Conservation (phyloP, 257 asterid genomes). For the Agastache rugosa region DNA sequence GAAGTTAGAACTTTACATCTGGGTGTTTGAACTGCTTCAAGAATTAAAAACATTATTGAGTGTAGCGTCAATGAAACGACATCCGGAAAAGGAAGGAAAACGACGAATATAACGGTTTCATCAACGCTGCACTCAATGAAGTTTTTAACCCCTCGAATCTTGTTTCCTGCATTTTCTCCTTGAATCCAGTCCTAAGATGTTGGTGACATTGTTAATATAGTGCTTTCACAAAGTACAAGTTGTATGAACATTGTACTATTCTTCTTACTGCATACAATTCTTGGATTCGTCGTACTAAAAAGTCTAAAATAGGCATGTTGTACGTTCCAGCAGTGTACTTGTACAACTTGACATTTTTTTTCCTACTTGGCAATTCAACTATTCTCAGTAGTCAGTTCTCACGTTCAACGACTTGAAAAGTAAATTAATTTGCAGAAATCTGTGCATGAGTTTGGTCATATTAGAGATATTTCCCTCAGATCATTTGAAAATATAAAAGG, state of each 20-base stretch:
- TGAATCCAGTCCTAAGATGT: not conserved
- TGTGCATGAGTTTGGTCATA: slow-evolving; percentile 2
- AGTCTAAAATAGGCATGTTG: slow-evolving; percentile 34
- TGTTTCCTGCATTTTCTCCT: not conserved
- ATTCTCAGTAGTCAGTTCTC: slow-evolving; percentile 15
- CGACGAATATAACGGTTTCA: slow-evolving; percentile 37
- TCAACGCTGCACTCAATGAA: slow-evolving; percentile 93
- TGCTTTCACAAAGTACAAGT: slow-evolving; percentile 40
- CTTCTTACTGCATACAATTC: not conserved
- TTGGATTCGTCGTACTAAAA: slow-evolving; percentile 38
- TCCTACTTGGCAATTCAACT: slow-evolving; percentile 17
- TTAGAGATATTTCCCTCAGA: not conserved
- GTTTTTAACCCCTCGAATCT: slow-evolving; percentile 48
- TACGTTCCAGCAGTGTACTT: slow-evolving; percentile 34
- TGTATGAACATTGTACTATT: slow-evolving; percentile 42
- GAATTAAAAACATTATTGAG: slow-evolving; percentile 57
- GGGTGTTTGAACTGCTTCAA: slow-evolving; percentile 26
- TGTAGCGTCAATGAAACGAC: slow-evolving; percentile 53
- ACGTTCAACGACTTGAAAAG: not conserved
- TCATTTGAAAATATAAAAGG: not conserved
- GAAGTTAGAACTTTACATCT: not conserved
- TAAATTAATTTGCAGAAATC: not conserved
- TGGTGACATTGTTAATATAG: slow-evolving; percentile 31
- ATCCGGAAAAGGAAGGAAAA: not conserved
- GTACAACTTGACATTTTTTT: slow-evolving; percentile 27